Evolutionary conservation across 192 early-diverging fungal species (phyloP).

Genomic region (Linnemannia hyalina): DNA sequence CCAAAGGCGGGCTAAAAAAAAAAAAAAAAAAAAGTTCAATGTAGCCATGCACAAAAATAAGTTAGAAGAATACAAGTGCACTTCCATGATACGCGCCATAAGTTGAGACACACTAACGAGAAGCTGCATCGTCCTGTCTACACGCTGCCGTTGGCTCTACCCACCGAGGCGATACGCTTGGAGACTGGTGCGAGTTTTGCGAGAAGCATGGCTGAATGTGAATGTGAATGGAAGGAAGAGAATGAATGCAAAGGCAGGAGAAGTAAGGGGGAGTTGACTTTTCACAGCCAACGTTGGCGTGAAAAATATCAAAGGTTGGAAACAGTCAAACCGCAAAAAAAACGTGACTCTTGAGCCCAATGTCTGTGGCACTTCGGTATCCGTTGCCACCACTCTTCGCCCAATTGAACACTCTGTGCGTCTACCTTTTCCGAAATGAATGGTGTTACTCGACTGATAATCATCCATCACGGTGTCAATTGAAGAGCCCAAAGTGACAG

Average conservation of each 20-base stretch:
- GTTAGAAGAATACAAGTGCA: background rate
- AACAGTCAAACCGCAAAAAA: background rate
- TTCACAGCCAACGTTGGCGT: background rate
- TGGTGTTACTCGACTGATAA: background rate
- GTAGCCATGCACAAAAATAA: background rate
- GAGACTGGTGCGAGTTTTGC: conserved; percentile 26
- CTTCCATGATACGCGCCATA: background rate
- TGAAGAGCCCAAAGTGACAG: background rate
- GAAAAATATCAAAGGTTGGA: background rate
- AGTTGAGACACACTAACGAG: background rate
- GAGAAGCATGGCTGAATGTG: conserved; percentile 24
- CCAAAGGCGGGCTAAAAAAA: conserved; percentile 35
- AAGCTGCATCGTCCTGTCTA: background rate
- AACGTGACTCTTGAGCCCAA: background rate
- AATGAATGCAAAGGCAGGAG: background rate
- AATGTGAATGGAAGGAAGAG: background rate
- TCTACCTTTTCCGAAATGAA: too few relatives aligned
- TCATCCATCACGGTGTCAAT: background rate
- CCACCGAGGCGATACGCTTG: conserved; percentile 45
- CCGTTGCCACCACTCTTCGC: background rate
- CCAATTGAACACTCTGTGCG: background rate
- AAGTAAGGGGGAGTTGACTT: background rate
- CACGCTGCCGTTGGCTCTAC: background rate
- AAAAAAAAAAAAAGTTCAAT: background rate
- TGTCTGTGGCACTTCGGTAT: background rate